Evolutionary conservation across 75 land plant genomes (phyloP), one percentile per base, ranked within the genome.

Genomic region (Sequoia sempervirens): DNA sequence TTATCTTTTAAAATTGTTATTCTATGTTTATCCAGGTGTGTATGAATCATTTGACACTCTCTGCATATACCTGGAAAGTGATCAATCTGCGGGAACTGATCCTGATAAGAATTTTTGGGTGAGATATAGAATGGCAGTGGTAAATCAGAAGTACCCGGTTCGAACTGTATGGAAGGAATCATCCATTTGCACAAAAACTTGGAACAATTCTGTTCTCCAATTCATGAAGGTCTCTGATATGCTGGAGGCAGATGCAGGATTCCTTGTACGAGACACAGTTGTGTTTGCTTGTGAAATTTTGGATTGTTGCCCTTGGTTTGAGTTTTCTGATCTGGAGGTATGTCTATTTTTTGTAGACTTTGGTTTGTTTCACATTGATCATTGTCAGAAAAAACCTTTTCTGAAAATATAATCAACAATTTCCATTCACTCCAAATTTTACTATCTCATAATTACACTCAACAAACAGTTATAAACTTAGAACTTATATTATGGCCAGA

Each of bases 301-400:
- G 56, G 99, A 97, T 87, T 97, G 96, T 88, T 97, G 99, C 85
- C 99, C 99, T 28, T 97, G 99, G 99, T 97, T 97, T 84, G 99
- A 97, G 84, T 97, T 97, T 85, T 88, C 95, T 38, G 99, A 97
- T 85, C 87, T 97, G 37, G 99, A 97, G 99, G 99, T 97, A 82
- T 86, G 92, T 83, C 23, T 80, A 5, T 66, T 70, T 70, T 70
- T 30, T 3, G 73, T 28, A 70, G 36, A n/a, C n/a, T 32, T 26
- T 9, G 12, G 37, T 12, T 30, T 70, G 36, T 12, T 70, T 30
- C 15, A 1, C 1, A 6, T 61, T 20, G 20, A 61, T 4, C 66
- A 61, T 61, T 61, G n/a, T 26, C 8, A 61, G 66, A 23, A 61
- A 20, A 61, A 23, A 23, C 9, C 26, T 61, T 20, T 61, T 61